phyloP scores from a whole-genome alignment of 2,329 filamentous ascomycete genomes.

The Microcyclospora pomicola region DNA sequence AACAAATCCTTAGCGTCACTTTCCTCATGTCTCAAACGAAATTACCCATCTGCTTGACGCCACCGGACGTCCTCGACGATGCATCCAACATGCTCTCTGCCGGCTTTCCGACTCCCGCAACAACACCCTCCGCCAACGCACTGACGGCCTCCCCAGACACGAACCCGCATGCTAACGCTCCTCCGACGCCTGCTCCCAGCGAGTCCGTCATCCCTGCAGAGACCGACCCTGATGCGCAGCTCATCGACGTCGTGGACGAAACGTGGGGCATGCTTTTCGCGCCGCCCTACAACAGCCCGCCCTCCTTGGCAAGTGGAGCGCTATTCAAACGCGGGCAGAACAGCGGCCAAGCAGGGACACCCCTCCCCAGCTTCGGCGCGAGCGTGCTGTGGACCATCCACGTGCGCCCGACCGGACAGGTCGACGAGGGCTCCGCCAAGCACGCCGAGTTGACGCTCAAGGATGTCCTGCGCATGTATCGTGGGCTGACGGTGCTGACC shows the following conservation, averaged over 20 bases:
- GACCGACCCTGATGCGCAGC: slow-evolving; percentile 48
- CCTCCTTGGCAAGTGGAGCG: slow-evolving; percentile 28
- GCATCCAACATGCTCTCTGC: not conserved
- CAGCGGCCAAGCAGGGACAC: slow-evolving; percentile 1
- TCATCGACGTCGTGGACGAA: slow-evolving; percentile 61
- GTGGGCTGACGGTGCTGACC: slow-evolving; percentile 55
- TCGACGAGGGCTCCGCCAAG: slow-evolving; percentile 22
- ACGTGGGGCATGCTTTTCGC: slow-evolving; percentile 58
- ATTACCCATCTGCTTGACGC: not conserved
- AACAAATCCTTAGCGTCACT: slow-evolving; percentile 21
- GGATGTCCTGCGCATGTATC: slow-evolving; percentile 57
- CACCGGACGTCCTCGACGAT: not conserved
- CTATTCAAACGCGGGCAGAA: slow-evolving; percentile 28
- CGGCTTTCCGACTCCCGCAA: slow-evolving; percentile 42
- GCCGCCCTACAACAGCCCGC: slow-evolving; percentile 24
- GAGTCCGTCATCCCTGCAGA: slow-evolving; percentile 30
- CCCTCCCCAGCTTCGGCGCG: slow-evolving; percentile 23
- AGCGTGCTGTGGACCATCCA: slow-evolving; percentile 35
- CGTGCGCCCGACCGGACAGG: slow-evolving; percentile 23
- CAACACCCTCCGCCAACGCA: slow-evolving; percentile 39
- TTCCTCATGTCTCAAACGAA: slow-evolving; percentile 1
- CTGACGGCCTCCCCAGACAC: slow-evolving; percentile 19
- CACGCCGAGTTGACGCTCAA: slow-evolving; percentile 48
- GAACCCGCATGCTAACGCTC: slow-evolving; percentile 12
- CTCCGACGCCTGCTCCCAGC: slow-evolving; percentile 34